Percentiles rank a stretch among this genome's conserved stretches.
phyloP scores from a whole-genome alignment of 2,329 filamentous ascomycete genomes.

The Colletotrichum sp. region DNA sequence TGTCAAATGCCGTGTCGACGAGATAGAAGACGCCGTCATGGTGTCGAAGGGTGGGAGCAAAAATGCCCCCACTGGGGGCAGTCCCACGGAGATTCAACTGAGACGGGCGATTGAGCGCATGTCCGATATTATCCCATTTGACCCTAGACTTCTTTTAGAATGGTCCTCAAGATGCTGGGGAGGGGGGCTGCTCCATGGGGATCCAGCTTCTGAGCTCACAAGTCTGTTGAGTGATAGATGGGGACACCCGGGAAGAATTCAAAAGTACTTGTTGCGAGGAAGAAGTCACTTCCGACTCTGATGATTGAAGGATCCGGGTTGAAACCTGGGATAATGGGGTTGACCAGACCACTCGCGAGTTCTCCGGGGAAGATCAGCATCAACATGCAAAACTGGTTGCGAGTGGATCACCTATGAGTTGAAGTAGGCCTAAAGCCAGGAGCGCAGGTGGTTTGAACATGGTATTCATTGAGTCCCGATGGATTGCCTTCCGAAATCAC shows the following conservation, averaged over 20 bases:
- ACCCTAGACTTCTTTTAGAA: not conserved
- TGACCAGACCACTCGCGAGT: not conserved
- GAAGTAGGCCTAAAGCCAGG: not conserved
- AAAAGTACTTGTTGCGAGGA: constrained; percentile 19
- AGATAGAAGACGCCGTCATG: constrained; percentile 18
- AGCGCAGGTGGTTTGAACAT: not conserved
- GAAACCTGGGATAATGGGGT: constrained; percentile 22
- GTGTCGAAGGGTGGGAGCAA: constrained; percentile 18
- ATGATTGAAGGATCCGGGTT: constrained; percentile 21
- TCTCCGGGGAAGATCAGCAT: not conserved
- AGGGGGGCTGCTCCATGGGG: not conserved
- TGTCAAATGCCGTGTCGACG: constrained; percentile 16
- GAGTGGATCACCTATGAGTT: not conserved
- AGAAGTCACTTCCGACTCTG: constrained; percentile 17
- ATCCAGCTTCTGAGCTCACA: not conserved
- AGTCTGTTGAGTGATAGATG: constrained; percentile 19
- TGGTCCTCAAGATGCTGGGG: no score
- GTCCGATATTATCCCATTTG: constrained; percentile 21
- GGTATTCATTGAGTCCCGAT: not conserved
- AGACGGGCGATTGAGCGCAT: constrained; percentile 14
- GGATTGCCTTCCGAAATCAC: not conserved
- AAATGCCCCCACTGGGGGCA: constrained; percentile 20
- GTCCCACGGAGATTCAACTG: constrained; percentile 20
- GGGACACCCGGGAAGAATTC: constrained; percentile 22
- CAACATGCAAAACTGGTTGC: not conserved